These are phyloP conservation scores for Litchi chinensis DNA, from an alignment of 345 rosid genomes.

Conservation along the genomic window DNA sequence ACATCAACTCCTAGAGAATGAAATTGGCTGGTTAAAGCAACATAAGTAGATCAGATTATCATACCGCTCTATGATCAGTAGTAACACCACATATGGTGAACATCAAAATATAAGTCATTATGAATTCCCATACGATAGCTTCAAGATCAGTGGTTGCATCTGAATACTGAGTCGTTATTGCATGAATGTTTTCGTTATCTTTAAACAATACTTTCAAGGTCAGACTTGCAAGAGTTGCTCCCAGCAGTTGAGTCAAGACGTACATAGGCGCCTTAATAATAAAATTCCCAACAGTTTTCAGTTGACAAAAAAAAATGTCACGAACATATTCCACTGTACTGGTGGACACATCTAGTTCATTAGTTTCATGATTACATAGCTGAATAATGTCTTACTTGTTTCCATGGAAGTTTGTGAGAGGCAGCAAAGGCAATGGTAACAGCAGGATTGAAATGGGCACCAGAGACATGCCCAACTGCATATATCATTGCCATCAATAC, in stretches of 20 bases:
- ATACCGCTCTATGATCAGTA: constrained; percentile 53
- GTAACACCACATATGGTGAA: constrained; percentile 40
- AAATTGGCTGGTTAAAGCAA: neutral
- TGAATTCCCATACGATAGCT: constrained; percentile 55
- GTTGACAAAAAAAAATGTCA: neutral
- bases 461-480: constrained; percentile 49
- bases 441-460: constrained; percentile 62
- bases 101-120: constrained; percentile 45
- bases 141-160: constrained; percentile 46
- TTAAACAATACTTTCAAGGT: constrained; percentile 39
- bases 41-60: neutral
- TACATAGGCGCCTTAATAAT: constrained; percentile 43
- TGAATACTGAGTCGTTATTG: constrained; percentile 34
- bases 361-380: neutral
- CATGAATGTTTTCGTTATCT: constrained; percentile 24
- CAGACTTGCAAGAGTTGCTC: constrained; percentile 43
- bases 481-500: constrained; percentile 48
- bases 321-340: neutral
- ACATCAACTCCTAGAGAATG: neutral
- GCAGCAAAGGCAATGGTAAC: constrained; percentile 48
- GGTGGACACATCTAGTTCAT: neutral
- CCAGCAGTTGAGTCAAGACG: constrained; percentile 44
- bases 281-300: neutral
- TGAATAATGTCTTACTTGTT: constrained; percentile 31
- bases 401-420: constrained; percentile 39